Evolutionary conservation across 2,329 filamentous ascomycete species (phyloP).

Genomic region (Claviceps sp.): DNA sequence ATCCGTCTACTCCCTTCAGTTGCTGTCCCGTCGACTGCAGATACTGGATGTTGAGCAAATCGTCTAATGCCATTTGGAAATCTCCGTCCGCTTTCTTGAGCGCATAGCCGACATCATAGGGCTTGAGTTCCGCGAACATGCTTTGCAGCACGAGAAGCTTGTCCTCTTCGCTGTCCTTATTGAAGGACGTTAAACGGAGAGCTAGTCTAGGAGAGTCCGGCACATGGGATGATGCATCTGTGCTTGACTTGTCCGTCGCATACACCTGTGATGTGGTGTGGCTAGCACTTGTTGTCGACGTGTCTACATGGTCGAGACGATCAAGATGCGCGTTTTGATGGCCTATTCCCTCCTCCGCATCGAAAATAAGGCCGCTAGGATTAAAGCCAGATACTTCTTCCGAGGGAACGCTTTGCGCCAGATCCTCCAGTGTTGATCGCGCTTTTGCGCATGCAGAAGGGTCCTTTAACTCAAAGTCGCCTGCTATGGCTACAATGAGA

Average conservation of each 20-base stretch:
- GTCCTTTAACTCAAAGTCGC: slow-evolving; percentile 55
- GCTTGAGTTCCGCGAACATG: slow-evolving; percentile 60
- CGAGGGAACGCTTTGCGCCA: slow-evolving; percentile 48
- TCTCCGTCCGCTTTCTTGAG: slow-evolving; percentile 56
- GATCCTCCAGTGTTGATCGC: slow-evolving; percentile 44
- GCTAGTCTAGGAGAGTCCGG: slow-evolving; percentile 14
- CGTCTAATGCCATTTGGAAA: slow-evolving; percentile 59
- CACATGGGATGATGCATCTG: slow-evolving; percentile 15
- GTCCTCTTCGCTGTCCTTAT: slow-evolving; percentile 36
- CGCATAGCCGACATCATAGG: slow-evolving; percentile 50
- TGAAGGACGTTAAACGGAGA: slow-evolving; percentile 19
- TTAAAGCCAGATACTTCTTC: slow-evolving; percentile 71
- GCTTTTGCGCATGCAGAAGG: slow-evolving; percentile 38
- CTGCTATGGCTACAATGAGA: slow-evolving; percentile 60
- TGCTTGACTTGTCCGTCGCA: slow-evolving; percentile 13
- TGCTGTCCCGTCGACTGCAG: slow-evolving; percentile 54
- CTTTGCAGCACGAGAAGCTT: slow-evolving; percentile 51
- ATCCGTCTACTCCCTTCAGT: slow-evolving; percentile 70
- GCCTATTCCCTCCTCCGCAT: slow-evolving; percentile 13
- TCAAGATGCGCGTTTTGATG: slow-evolving; percentile 1
- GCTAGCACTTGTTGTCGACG: slow-evolving; percentile 15
- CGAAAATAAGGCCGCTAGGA: slow-evolving; percentile 53
- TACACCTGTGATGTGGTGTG: slow-evolving; percentile 14
- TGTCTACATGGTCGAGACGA: slow-evolving; percentile 7
- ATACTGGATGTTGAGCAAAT: slow-evolving; percentile 66